Conservation (phyloP, 139 green algal species). For the Volvox reticuliferus region DNA sequence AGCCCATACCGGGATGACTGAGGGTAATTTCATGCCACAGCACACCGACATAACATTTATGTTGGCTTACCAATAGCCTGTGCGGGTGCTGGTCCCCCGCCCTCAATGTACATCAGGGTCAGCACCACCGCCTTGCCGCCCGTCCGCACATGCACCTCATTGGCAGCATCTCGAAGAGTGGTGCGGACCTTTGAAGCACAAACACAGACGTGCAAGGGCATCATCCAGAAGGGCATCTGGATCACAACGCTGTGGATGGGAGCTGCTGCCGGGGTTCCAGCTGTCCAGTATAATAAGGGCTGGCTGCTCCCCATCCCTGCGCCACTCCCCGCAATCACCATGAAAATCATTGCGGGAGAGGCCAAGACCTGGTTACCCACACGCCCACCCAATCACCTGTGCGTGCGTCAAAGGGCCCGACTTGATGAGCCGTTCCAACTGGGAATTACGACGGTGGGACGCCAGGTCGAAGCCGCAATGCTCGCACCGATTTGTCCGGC, state of each 20-base stretch:
- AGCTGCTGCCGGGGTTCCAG: too few species aligned
- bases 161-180: constrained; percentile 8
- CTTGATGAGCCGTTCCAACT: constrained; percentile 19
- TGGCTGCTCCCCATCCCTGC: too few species aligned
- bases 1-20: too few species aligned
- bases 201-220: too few species aligned
- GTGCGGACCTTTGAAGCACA: background rate
- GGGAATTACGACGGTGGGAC: constrained; percentile 2
- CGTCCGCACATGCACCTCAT: constrained; percentile 33
- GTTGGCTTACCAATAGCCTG: constrained; percentile 11
- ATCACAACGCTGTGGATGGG: too few species aligned
- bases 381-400: background rate
- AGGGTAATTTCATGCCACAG: too few species aligned
- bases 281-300: too few species aligned
- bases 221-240: too few species aligned
- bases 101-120: constrained; percentile 23
- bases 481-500: constrained; percentile 26
- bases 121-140: constrained; percentile 40
- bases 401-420: background rate
- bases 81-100: background rate
- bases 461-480: constrained; percentile 39
- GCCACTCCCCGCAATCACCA: too few species aligned
- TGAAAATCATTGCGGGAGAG: too few species aligned
- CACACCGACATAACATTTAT: too few species aligned
- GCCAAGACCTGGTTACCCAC: too few species aligned